phyloP scores from a whole-genome alignment of 352 stramenopile genomes.

The Pythium grandisporangium region DNA sequence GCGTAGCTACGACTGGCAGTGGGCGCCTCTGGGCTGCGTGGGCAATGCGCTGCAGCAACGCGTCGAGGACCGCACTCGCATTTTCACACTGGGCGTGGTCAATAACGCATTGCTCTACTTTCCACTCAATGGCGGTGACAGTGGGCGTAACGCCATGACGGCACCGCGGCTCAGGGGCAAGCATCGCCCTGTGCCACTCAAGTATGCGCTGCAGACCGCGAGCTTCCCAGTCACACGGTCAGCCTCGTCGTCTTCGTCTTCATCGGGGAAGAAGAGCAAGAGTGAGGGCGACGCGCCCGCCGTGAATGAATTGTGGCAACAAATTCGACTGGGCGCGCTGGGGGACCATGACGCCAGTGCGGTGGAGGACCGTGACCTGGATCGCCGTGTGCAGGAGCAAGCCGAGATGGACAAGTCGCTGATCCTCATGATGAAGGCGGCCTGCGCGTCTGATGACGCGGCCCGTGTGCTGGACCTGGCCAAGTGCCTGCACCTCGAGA shows the following conservation, averaged over 20 bases:
- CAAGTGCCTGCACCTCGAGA: slow-evolving; percentile 75
- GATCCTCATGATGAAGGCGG: slow-evolving; percentile 79
- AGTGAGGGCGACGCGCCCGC: slow-evolving; percentile 2
- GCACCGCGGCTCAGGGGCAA: slow-evolving; percentile 49
- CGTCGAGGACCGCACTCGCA: slow-evolving; percentile 31
- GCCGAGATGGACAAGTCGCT: slow-evolving; percentile 79
- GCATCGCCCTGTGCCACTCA: slow-evolving; percentile 64
- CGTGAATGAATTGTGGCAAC: slow-evolving; percentile 60
- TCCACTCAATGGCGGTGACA: slow-evolving; percentile 42
- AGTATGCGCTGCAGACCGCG: slow-evolving; percentile 42
- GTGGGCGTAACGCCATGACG: too few species aligned
- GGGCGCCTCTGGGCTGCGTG: slow-evolving; percentile 65
- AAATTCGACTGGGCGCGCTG: slow-evolving; percentile 35
- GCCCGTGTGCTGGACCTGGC: slow-evolving; percentile 63
- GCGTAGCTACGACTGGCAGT: slow-evolving; percentile 41
- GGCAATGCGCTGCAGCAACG: slow-evolving; percentile 54
- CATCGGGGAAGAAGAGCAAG: too few species aligned
- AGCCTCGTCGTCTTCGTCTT: background rate
- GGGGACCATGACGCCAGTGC: slow-evolving; percentile 19
- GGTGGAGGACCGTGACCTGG: slow-evolving; percentile 7
- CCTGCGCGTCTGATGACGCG: slow-evolving; percentile 57
- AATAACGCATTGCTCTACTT: slow-evolving; percentile 74
- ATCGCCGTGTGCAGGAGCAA: slow-evolving; percentile 45
- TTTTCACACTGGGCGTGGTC: slow-evolving; percentile 65
- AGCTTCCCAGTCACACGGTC: slow-evolving; percentile 37